phyloP scores from a whole-genome alignment of 148 eudicot genomes.

The Rhododendron griersonianum region DNA sequence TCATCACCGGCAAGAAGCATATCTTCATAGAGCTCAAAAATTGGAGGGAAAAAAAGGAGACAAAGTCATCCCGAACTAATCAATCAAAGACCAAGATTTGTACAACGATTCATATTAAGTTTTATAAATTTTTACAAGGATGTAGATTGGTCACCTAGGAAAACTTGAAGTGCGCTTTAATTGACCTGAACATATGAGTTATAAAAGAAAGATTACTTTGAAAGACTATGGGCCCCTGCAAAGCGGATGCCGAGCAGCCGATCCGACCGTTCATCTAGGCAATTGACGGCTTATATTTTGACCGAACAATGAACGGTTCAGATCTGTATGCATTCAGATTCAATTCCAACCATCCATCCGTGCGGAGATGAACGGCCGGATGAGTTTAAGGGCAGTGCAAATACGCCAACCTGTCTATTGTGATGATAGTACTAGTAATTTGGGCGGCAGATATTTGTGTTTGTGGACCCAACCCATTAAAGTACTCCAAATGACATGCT shows the following conservation, averaged over 20 bases:
- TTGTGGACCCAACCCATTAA: not conserved
- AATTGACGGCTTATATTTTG: no score
- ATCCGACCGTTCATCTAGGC: no score
- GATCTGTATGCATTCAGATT: no score
- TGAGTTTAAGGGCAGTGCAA: no score
- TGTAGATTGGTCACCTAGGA: not conserved
- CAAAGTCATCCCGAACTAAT: no score
- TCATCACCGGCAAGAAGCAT: no score
- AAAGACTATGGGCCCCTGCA: not conserved
- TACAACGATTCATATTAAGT: not conserved
- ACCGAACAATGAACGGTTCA: rapidly evolving
- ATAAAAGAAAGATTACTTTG: not conserved
- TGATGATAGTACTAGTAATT: not conserved
- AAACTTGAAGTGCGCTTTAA: not conserved
- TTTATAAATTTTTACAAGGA: not conserved
- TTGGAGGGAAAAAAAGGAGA: no score
- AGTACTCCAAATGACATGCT: not conserved
- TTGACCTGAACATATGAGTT: not conserved
- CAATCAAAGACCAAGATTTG: not conserved
- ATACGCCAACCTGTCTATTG: no score
- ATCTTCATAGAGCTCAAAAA: no score
- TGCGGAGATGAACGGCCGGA: no score
- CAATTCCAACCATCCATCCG: rapidly evolving
- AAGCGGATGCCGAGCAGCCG: no score
- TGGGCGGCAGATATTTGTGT: not conserved